phyloP scores from a whole-genome alignment of 1,284 basidiomycete species.

The Sutorius eximius region DNA sequence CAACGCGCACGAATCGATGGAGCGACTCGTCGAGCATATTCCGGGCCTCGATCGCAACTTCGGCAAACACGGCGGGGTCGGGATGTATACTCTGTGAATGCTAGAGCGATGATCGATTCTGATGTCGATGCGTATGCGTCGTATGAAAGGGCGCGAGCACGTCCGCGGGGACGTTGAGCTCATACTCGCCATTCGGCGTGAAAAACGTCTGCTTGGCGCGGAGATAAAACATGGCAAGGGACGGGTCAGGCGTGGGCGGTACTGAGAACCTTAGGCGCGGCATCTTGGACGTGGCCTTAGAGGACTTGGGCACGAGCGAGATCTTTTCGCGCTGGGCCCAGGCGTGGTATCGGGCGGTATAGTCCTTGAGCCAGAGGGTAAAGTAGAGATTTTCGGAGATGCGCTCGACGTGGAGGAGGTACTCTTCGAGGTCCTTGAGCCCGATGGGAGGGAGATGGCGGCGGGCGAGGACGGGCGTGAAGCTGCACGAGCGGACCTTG shows the following conservation, averaged over 20 bases:
- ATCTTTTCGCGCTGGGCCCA: slow-evolving; percentile 51
- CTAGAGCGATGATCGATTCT: slow-evolving; percentile 18
- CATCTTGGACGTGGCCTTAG: slow-evolving; percentile 26
- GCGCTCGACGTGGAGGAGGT: slow-evolving; percentile 71
- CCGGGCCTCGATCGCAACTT: slow-evolving; percentile 55
- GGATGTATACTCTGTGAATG: slow-evolving; percentile 46
- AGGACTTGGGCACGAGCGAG: slow-evolving; percentile 36
- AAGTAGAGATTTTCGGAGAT: slow-evolving; percentile 75
- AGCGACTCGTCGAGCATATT: slow-evolving; percentile 63
- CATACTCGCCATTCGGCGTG: slow-evolving; percentile 63
- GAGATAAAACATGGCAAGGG: slow-evolving; percentile 67
- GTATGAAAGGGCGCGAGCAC: slow-evolving; percentile 67
- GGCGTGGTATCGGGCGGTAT: slow-evolving; percentile 53
- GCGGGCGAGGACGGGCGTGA: slow-evolving; percentile 61
- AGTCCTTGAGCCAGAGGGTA: slow-evolving; percentile 71
- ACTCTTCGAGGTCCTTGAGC: slow-evolving; percentile 82
- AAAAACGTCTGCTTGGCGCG: slow-evolving; percentile 81
- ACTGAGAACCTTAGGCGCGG: slow-evolving; percentile 27
- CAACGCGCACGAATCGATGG: slow-evolving; percentile 64
- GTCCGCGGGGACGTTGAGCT: slow-evolving; percentile 66
- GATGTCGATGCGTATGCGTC: slow-evolving; percentile 28
- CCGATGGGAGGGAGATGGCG: slow-evolving; percentile 68
- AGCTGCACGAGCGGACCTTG: slow-evolving; percentile 61
- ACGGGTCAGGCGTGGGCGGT: too few relatives aligned
- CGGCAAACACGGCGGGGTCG: slow-evolving; percentile 61